Conservation (phyloP, 352 stramenopile genomes). For the Phytophthora aleatoria region DNA sequence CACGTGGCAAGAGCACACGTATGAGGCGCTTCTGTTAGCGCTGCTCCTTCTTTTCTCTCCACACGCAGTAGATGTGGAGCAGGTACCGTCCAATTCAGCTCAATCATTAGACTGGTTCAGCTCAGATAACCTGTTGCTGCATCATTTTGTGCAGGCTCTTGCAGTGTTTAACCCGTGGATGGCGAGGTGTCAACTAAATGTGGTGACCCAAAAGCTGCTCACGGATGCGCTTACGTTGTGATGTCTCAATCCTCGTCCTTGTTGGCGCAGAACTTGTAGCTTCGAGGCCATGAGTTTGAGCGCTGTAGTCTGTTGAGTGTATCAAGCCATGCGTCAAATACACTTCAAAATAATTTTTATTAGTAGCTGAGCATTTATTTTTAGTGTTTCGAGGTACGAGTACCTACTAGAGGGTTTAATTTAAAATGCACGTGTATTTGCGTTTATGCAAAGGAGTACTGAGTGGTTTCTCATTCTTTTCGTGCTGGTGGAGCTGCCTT, state of each 20-base stretch:
- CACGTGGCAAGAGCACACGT: slow-evolving; percentile 16
- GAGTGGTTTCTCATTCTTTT: too few species aligned
- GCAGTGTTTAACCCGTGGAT: slow-evolving; percentile 23
- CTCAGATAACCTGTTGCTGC: slow-evolving; percentile 1
- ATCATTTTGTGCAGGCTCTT: not conserved
- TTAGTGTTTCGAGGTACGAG: too few species aligned
- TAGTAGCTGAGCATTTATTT: too few species aligned
- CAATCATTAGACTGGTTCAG: not conserved
- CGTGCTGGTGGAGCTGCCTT: not conserved
- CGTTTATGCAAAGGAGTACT: not conserved
- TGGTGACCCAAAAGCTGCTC: slow-evolving; percentile 19
- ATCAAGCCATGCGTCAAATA: too few species aligned
- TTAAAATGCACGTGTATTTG: not conserved
- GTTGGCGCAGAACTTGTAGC: too few species aligned
- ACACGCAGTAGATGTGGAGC: slow-evolving; percentile 11
- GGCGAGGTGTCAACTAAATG: slow-evolving; percentile 12
- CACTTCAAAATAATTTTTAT: too few species aligned
- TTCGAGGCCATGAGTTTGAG: too few species aligned
- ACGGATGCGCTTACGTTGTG: slow-evolving; percentile 16
- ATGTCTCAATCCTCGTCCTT: not conserved
- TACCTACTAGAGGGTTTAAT: too few species aligned
- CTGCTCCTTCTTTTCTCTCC: slow-evolving; percentile 27
- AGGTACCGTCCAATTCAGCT: slow-evolving; percentile 4
- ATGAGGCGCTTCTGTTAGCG: slow-evolving; percentile 22
- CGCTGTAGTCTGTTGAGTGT: too few species aligned